Evolutionary conservation across 257 asterid genomes (phyloP).

Genomic region (Primulina huaijiensis): DNA sequence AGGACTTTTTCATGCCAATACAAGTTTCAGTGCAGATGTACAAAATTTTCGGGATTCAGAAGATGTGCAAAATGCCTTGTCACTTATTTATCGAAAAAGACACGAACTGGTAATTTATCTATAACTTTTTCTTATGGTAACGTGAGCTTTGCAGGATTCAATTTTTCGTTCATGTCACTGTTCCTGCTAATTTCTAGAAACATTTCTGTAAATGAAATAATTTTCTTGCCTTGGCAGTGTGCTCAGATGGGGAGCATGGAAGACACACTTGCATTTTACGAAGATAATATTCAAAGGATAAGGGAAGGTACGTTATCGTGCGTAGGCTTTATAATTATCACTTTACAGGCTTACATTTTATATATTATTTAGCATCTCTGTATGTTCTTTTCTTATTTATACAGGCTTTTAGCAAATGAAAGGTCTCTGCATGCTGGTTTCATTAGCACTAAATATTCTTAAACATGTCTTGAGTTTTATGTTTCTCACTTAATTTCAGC

Average conservation of each 20-base stretch:
- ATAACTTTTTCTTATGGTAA: not conserved
- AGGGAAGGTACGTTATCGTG: constrained; percentile 32
- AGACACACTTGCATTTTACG: constrained; percentile 30
- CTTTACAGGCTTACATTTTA: too few relatives aligned
- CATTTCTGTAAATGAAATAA: not conserved
- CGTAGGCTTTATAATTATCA: not conserved
- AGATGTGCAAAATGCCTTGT: constrained; percentile 40
- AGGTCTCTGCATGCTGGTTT: not conserved
- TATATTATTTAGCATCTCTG: not conserved
- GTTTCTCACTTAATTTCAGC: not conserved
- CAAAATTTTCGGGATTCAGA: constrained; percentile 28
- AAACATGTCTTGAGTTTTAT: not conserved
- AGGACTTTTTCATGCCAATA: constrained; percentile 20
- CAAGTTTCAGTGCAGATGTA: constrained; percentile 11
- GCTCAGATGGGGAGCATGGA: constrained; percentile 25
- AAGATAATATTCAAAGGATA: constrained; percentile 31
- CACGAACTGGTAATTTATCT: constrained; percentile 44
- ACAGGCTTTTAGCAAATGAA: too few relatives aligned
- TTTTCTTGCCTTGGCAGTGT: constrained; percentile 25
- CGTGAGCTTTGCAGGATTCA: not conserved
- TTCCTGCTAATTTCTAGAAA: not conserved
- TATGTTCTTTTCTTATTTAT: not conserved
- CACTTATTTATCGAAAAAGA: constrained; percentile 39
- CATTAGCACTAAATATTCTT: not conserved
- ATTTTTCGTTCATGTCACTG: not conserved